phyloP scores from a whole-genome alignment of 108 stramenopile species.

The Tribonema minus region DNA sequence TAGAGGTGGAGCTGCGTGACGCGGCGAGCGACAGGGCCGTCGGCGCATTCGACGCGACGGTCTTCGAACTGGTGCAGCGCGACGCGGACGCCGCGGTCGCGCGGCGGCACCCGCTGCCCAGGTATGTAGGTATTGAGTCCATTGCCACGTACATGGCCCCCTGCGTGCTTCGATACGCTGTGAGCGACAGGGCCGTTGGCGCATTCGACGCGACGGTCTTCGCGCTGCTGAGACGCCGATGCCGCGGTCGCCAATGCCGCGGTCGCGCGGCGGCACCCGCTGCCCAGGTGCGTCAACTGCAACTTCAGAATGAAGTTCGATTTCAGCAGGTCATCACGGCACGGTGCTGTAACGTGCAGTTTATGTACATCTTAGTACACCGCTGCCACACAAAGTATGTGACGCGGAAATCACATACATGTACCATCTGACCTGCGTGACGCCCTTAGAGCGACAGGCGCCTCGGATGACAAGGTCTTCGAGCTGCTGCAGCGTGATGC shows the following conservation, averaged over 20 bases:
- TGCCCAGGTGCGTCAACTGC: not conserved
- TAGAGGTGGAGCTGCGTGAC: constrained; percentile 15
- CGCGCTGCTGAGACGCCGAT: constrained; percentile 18
- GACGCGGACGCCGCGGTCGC: not conserved
- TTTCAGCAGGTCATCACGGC: no score
- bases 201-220: constrained; percentile 11
- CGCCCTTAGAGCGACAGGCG: constrained; percentile 16
- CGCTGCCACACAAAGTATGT: no score
- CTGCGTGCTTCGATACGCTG: constrained; percentile 23
- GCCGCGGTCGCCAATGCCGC: not conserved
- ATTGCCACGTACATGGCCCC: no score
- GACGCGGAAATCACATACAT: no score
- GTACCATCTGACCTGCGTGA: no score
- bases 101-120: not conserved
- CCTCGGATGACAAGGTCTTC: constrained; percentile 7
- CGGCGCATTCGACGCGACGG: constrained; percentile 13
- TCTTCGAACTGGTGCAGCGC: constrained; percentile 27
- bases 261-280: not conserved
- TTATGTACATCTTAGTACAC: no score
- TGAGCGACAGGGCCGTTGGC: constrained; percentile 10
- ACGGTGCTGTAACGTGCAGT: no score
- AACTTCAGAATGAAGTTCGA: no score
- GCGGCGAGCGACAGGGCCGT: constrained; percentile 14
- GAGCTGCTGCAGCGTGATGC: constrained; percentile 36
- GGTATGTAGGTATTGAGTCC: no score